Evolutionary conservation across 495 filamentous ascomycete species (phyloP), one percentile per base, ranked within the genome.

Genomic region (Clohesyomyces aquaticus): DNA sequence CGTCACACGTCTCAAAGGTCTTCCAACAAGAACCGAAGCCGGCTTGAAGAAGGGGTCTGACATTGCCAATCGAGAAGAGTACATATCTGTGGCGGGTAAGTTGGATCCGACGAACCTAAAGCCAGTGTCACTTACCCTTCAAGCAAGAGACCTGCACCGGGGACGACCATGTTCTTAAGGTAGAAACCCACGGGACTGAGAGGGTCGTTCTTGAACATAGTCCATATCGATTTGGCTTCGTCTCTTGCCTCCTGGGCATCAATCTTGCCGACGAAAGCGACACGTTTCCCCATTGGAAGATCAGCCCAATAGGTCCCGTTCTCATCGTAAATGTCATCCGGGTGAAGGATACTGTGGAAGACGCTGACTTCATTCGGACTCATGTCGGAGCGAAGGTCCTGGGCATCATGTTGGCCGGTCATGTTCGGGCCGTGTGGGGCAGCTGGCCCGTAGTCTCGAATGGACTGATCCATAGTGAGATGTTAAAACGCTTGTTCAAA

Each of bases 221-320:
- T 55, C 77, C 88, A 88, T 53, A 93, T 86, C n/a, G 64, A 70
- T 4, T 62, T 58, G n/a, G 88, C 74, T 74, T 96, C 92, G 16
- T 78, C 77, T 57, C 70, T 77, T 38, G 85, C 76, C 73, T 95
- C 92, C 6, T 73, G 74, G 46, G 79, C 79, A 73, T 94, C 85
- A 69, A 87, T 81, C 26, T 81, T 81, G 74, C 75, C 81, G 72
- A 94, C 85, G 76, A 96, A 96, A 47, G 79, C 76, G 65, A 90
- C 68, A 66, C 87, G 85, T 76, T 90, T 72, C 58, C 71, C 60
- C 43, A 90, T 67, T 18, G 84, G 82, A 48, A 96, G 75, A 75
- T 96, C 92, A 11, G 91, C 92, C 91, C 91, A 96, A 79, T 96
- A 96, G 58, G 81, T 79, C 57, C 92, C 91, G n/a, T 92, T 81